phyloP scores from a whole-genome alignment of 2,329 filamentous ascomycete genomes.

The Zopfia rhizophila region DNA sequence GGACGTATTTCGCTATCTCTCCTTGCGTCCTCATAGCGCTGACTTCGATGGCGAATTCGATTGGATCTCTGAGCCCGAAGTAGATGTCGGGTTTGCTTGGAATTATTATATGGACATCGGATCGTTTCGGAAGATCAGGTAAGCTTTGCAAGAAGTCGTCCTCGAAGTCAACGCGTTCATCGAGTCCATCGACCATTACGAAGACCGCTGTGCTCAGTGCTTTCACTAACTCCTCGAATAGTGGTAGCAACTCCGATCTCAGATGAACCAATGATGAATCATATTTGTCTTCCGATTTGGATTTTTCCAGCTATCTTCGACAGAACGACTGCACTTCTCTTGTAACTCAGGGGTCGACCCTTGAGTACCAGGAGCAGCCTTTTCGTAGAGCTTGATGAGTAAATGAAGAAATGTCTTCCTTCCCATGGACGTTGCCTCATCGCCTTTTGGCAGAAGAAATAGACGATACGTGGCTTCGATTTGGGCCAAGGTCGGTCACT shows the following conservation, averaged over 20 bases:
- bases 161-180: background rate
- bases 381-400: slow-evolving; percentile 5
- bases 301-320: background rate
- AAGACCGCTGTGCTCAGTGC: background rate
- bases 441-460: slow-evolving; percentile 11
- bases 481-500: background rate
- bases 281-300: background rate
- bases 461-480: slow-evolving; percentile 1
- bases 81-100: background rate
- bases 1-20: background rate
- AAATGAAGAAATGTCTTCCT: slow-evolving; percentile 8
- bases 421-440: slow-evolving; percentile 1
- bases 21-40: background rate
- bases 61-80: background rate
- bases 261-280: background rate
- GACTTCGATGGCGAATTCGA: background rate
- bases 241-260: background rate
- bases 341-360: background rate
- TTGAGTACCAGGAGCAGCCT: background rate
- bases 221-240: background rate
- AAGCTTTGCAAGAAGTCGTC: background rate
- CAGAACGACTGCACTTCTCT: background rate
- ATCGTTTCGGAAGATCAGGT: background rate
- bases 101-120: background rate
- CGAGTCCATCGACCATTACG: background rate